A percentile compares a stretch with the other conserved stretches of the same genome.
These are phyloP conservation scores for Davidsoniella eucalypti DNA, from an alignment of 2,329 filamentous ascomycete genomes.

Conservation along the genomic window DNA sequence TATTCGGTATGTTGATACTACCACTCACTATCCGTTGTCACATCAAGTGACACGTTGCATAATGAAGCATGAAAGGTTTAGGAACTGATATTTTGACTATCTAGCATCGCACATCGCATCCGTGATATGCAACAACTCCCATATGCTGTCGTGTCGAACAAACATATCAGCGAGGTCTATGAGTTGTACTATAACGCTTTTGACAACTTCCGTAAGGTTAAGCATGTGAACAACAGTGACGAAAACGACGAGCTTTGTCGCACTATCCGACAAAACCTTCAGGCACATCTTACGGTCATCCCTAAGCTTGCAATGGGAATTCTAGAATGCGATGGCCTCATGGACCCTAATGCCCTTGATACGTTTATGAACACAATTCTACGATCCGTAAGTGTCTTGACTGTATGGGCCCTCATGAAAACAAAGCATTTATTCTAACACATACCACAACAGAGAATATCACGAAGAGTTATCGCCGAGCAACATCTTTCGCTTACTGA, in stretches of 20 bases:
- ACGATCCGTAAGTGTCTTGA: slow-evolving; percentile 51
- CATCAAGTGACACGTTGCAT: not conserved
- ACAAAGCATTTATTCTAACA: slow-evolving; percentile 9
- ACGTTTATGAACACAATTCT: slow-evolving; percentile 90
- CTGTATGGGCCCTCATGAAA: not conserved
- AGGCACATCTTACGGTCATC: slow-evolving; percentile 82
- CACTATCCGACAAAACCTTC: slow-evolving; percentile 60
- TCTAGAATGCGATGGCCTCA: slow-evolving; percentile 69
- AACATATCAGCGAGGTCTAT: slow-evolving; percentile 86
- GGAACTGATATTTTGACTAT: not conserved
- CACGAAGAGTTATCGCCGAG: slow-evolving; percentile 88
- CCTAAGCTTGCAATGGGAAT: slow-evolving; percentile 90
- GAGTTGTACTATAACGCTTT: slow-evolving; percentile 96
- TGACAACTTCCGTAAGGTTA: slow-evolving; percentile 69
- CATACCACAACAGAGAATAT: slow-evolving; percentile 56
- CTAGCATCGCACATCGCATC: slow-evolving; percentile 47
- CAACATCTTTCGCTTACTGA: slow-evolving; percentile 92
- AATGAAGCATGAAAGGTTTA: not conserved
- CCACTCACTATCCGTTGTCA: not conserved
- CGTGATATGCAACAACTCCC: slow-evolving; percentile 95
- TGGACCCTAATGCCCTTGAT: slow-evolving; percentile 69
- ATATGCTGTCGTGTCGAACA: slow-evolving; percentile 91
- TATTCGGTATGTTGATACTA: slow-evolving; percentile 39
- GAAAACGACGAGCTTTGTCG: slow-evolving; percentile 84
- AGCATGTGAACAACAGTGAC: slow-evolving; percentile 67